Base-by-base conservation (phyloP, 2,329 filamentous ascomycete genomes). In the Talaromyces sp. region DNA sequence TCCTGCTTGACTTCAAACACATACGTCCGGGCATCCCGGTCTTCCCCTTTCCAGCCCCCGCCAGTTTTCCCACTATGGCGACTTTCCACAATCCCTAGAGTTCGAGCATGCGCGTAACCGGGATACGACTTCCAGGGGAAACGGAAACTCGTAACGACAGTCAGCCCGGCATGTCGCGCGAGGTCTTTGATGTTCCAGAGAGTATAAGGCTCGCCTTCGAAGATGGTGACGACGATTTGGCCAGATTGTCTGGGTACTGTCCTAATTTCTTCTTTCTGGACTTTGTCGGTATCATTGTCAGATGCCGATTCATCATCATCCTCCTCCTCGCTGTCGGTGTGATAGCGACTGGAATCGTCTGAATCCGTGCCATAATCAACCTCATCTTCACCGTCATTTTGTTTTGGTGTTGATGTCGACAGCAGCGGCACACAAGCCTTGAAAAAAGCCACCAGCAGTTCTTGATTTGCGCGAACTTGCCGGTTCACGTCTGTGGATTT, bases 161-260 rank as follows among this genome's bases (percentile, higher is more conserved):
- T 69, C 65, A 81, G 60, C n/a, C 79, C 77, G 50, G 75, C 74
- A 70, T 96, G 91, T 6, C 94, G 84, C 1, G 86, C 95, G 31
- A 99, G 81, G 78, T 97, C 94, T 40, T 88, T 85, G 30, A 98
- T 84, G 78, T 98, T 97, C 95, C 95, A 99, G 0, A 97, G 83
- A 2, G 92, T 94, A 74, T 99, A 99, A 0, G 95, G 95, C 75
- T 96, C 89, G 62, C 90, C 90, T 75, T 97, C 94, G 74, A 99
- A 99, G 9, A 98, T 79, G 0, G 92, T 96, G 27, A 98, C 87
- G 58, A 96, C 77, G 59, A 97, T 87, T 68, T 84, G 76, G 5
- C 80, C 80, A n/a, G 74, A 73, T 4, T 69, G 70, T 9, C 59
- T 28, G 4, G 59, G 59, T 5, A 61, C 47, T 27, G 59, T 61